Evolutionary conservation across 2,329 filamentous ascomycete genomes (phyloP).

Genomic region (Cladophialophora psammophila): DNA sequence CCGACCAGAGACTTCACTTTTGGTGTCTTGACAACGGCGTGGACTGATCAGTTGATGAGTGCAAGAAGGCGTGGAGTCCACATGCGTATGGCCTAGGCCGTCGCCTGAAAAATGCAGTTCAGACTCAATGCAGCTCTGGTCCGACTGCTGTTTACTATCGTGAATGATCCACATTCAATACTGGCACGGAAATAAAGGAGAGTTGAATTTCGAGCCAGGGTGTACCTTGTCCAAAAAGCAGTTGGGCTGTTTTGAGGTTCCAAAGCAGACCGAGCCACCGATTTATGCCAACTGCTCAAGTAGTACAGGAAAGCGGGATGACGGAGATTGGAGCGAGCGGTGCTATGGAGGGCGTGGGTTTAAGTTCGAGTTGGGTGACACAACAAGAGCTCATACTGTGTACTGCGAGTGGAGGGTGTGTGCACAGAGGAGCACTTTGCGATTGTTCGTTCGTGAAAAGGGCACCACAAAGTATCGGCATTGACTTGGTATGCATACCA

Average conservation of each 20-base stretch:
- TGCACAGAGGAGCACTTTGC: background rate
- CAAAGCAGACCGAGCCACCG: conserved; percentile 2
- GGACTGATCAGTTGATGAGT: background rate
- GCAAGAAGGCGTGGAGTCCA: background rate
- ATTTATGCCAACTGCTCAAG: conserved; percentile 14
- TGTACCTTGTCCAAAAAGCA: conserved; percentile 7
- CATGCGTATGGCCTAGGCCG: background rate
- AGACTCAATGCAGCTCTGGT: background rate
- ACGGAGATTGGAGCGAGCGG: conserved; percentile 6
- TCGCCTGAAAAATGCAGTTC: background rate
- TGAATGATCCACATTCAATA: background rate
- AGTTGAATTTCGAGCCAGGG: conserved; percentile 2
- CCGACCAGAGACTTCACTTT: background rate
- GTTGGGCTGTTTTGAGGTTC: conserved; percentile 8
- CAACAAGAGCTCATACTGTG: conserved; percentile 8
- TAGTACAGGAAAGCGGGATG: conserved; percentile 21
- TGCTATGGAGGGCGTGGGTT: conserved; percentile 3
- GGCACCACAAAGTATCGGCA: background rate
- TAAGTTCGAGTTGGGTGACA: conserved; percentile 24
- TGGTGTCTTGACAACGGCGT: background rate
- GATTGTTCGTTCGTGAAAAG: background rate
- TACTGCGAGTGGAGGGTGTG: background rate
- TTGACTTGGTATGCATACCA: background rate
- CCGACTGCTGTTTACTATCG: background rate
- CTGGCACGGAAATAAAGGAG: background rate